Evolutionary conservation across 1,139 yeast genomes (phyloP).

Genomic region (Pneumocystis jirovecii): DNA sequence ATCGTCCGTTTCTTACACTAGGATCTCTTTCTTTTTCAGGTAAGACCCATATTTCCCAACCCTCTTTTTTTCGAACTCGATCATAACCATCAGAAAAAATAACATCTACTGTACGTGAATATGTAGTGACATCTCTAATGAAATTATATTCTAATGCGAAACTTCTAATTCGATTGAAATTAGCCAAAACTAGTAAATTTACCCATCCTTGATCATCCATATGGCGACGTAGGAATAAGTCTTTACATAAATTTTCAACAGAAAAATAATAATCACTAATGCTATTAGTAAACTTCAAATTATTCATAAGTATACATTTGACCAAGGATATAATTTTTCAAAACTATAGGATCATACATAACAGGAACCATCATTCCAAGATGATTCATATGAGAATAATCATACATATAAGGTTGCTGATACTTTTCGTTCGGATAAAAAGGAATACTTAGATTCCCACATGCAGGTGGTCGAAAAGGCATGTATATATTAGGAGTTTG

Average conservation of each 20-base stretch:
- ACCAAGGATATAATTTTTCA: neutral
- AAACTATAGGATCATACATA: neutral
- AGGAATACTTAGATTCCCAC: neutral
- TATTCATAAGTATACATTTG: neutral
- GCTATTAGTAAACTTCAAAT: neutral
- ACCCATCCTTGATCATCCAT: constrained; percentile 71
- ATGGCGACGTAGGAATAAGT: constrained; percentile 58
- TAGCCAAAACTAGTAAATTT: constrained; percentile 45
- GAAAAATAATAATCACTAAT: constrained; percentile 64
- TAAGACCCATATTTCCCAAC: constrained; percentile 13
- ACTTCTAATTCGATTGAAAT: constrained; percentile 58
- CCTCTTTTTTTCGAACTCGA: constrained; percentile 11
- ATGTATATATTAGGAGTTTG: neutral
- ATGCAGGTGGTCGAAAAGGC: neutral
- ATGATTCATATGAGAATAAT: neutral
- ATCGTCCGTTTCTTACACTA: neutral
- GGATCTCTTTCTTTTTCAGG: constrained; percentile 9
- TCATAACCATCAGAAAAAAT: constrained; percentile 16
- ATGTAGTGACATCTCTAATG: constrained; percentile 33
- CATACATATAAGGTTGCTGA: constrained; percentile 1
- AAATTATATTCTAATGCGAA: constrained; percentile 34
- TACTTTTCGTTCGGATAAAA: constrained; percentile 1
- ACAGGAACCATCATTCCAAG: neutral
- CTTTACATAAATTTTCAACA: constrained; percentile 71
- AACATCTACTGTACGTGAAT: constrained; percentile 32